phyloP scores from a whole-genome alignment of 768 basidiomycete species.

The Leccinum variicolor region DNA sequence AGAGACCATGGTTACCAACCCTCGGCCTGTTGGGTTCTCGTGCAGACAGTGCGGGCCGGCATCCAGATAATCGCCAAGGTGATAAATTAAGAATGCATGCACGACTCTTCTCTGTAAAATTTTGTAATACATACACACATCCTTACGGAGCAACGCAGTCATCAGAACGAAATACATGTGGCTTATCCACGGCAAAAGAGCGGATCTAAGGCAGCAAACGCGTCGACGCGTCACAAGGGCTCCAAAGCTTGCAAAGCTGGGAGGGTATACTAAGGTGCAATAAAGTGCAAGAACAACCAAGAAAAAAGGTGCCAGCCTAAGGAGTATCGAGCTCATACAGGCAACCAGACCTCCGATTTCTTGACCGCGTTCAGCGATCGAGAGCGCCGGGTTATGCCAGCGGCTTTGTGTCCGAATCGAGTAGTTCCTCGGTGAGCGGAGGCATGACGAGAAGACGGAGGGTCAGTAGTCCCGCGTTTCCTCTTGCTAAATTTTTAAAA shows the following conservation, averaged over 20 bases:
- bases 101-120: background rate
- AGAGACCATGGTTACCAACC: background rate
- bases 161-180: slow-evolving; percentile 13
- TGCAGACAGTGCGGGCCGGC: background rate
- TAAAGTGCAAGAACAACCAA: background rate
- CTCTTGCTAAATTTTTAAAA: background rate
- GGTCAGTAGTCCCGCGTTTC: background rate
- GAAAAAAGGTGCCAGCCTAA: background rate
- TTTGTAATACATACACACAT: background rate
- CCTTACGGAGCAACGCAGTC: background rate
- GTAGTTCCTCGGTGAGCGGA: slow-evolving; percentile 1
- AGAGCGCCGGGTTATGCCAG: slow-evolving; percentile 11
- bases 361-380: slow-evolving; percentile 1
- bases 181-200: slow-evolving; percentile 3
- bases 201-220: background rate
- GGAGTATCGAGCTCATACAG: slow-evolving; percentile 5
- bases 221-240: slow-evolving; percentile 10
- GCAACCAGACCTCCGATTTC: slow-evolving; percentile 13
- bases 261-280: background rate
- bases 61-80: background rate
- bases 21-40: background rate
- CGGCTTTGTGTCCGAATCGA: slow-evolving; percentile 2
- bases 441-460: slow-evolving; percentile 8
- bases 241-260: background rate
- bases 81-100: background rate